Base-by-base conservation (phyloP, 2,329 filamentous ascomycete species). In the Westerdykella aurantiaca region DNA sequence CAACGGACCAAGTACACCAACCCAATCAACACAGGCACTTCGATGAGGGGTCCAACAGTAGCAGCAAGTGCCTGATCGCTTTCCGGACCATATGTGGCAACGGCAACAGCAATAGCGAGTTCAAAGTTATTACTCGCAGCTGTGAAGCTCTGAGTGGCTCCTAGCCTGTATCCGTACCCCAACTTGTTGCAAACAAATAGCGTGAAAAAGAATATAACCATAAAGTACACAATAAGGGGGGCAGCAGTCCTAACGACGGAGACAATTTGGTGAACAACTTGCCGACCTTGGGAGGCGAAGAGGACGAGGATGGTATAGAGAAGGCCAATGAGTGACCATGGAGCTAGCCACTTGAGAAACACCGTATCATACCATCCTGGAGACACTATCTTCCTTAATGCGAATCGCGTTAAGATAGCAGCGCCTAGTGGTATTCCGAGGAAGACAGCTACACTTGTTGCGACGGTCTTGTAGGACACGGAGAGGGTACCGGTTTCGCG, bases 61-160 rank as follows among this genome's bases (percentile, higher is more conserved):
- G 84, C 73, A 0, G 86, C 86, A 33, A 93, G 71, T 1, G 86
- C 87, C 64, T 93, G 81, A 41, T 88, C 79, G 52, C 84, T 89
- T 33, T 85, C 69, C 0, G 83, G 74, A 0, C 87, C 87, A 66
- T 83, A 93, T 0, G 82, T 83, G 0, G 86, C 83, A 4, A 91
- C 80, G 0, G 85, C 85, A 0, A 93, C 86, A 0, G 86, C 86
- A 66, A 93, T 93, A 0, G 87, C 86, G 23, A 93, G 70, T 70
- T 93, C 88, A 57, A 94, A 93, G 60, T 93, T 93, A 60, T 93
- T 94, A 61, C 87, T 91, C 1, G 86, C 86, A 0, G 86, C 88
- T 0, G 85, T 91, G 56, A 91, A 89, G 59, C 85, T 88, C 68
- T 91, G 86, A 1, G 86, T 88, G 1, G 75, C 72, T 0, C 77